phyloP scores from a whole-genome alignment of 2,329 filamentous ascomycete genomes.

The Chaetoscypha palmicola region DNA sequence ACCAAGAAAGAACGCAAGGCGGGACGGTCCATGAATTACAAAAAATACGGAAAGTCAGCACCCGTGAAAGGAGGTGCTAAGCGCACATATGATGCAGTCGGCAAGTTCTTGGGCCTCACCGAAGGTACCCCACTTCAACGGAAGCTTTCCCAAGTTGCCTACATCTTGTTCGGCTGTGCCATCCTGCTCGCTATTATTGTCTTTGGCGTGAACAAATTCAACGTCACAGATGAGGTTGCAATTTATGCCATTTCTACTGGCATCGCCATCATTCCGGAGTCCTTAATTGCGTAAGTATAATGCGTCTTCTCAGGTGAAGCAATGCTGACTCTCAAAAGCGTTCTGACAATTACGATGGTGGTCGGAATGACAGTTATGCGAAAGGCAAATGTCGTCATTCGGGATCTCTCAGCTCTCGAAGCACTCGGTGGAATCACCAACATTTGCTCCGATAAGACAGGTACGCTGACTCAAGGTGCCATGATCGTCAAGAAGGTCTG shows the following conservation, averaged over 20 bases:
- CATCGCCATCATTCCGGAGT: constrained; percentile 56
- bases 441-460: constrained; percentile 74
- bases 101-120: constrained; percentile 51
- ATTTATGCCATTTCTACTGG: constrained; percentile 31
- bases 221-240: constrained; percentile 36
- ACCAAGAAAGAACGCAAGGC: constrained; percentile 45
- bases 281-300: constrained; percentile 36
- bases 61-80: constrained; percentile 44
- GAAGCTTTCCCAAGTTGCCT: constrained; percentile 57
- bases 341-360: constrained; percentile 49
- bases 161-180: constrained; percentile 54
- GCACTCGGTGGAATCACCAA: constrained; percentile 67
- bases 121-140: constrained; percentile 59
- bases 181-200: constrained; percentile 35
- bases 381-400: constrained; percentile 40
- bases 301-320: no score
- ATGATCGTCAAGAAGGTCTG: constrained; percentile 55
- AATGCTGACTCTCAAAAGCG: constrained; percentile 34
- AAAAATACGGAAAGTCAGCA: constrained; percentile 38
- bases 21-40: constrained; percentile 40
- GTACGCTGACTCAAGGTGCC: constrained; percentile 53
- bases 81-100: constrained; percentile 41
- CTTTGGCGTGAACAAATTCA: constrained; percentile 38
- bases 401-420: constrained; percentile 47
- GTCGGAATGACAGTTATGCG: constrained; percentile 41